Evolutionary conservation across 176 grass and related monocot species (phyloP).

Genomic region (Oropetium thomaeum): DNA sequence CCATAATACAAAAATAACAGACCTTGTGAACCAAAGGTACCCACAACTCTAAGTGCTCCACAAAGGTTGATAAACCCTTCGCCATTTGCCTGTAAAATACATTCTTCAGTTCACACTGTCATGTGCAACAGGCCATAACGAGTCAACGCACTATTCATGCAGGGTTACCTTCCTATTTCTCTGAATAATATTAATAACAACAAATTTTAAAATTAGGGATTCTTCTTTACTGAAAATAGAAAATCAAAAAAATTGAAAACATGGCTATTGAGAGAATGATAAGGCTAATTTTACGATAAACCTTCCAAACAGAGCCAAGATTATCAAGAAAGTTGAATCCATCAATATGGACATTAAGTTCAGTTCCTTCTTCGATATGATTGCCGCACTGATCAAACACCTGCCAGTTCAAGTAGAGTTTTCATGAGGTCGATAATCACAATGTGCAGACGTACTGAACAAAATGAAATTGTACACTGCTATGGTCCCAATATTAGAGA

Average conservation of each 20-base stretch:
- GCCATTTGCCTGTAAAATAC: slow-evolving; percentile 22
- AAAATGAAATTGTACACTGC: not conserved
- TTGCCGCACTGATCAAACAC: slow-evolving; percentile 28
- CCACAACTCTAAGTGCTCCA: slow-evolving; percentile 15
- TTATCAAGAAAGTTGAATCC: slow-evolving; percentile 32
- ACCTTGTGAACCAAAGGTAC: slow-evolving; percentile 40
- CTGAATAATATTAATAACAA: too few species aligned
- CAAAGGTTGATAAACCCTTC: slow-evolving; percentile 16
- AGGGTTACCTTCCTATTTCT: too few species aligned
- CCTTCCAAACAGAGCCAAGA: not conserved
- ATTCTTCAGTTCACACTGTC: not conserved
- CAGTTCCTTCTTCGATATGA: slow-evolving; percentile 33
- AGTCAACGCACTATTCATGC: too few species aligned
- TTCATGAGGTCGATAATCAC: not conserved
- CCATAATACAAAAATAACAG: not conserved
- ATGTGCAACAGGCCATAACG: too few species aligned
- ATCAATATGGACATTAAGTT: slow-evolving; percentile 13
- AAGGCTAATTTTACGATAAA: not conserved
- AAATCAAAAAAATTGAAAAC: too few species aligned
- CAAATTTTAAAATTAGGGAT: too few species aligned
- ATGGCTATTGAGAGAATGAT: too few species aligned
- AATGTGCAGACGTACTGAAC: not conserved
- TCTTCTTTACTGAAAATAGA: too few species aligned
- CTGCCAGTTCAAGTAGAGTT: slow-evolving; percentile 11
- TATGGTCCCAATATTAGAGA: too few species aligned